Evolutionary conservation across 768 basidiomycete genomes (phyloP), one percentile per base, ranked within the genome.

Genomic region (Tricholoma saponaceum): DNA sequence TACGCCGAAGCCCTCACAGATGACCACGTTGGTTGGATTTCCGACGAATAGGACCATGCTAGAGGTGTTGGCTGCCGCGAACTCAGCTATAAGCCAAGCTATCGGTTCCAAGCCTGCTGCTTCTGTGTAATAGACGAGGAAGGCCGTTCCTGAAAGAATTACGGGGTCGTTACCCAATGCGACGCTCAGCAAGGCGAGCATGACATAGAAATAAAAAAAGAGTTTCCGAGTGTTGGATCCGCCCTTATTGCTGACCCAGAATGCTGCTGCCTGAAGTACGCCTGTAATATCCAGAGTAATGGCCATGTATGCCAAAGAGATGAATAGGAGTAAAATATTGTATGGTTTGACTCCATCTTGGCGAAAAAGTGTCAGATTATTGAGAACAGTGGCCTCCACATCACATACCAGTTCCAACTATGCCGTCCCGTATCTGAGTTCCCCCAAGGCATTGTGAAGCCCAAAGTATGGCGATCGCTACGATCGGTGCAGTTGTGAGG

Each of bases 1-100:
- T 51, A 97, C 79, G 7, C 76, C 67, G 69, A 97, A 94, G 0
- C 93, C 92, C 54, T 92, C 92, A 51, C 92, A 90, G 32, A 97
- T 85, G 50, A 98, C 90, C 28, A 98, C 87, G 66, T 99, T 99
- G 2, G 96, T 99, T 2, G 92, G 93, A 66, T 98, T 99, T 1
- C 90, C 90, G 1, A 94, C 88, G 52, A 97, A 92, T 0, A 86
- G 69, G 30, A 83, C 82, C 81, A 87, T 84, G 62, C 82, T 85
- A 12, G 85, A 88, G 4, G 90, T 89, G 69, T 93, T 93, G 3
- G 89, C 90, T 1, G 87, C 87, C 0, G 88, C 84, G 61, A 90
- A 90, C 58, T 90, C 87, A 16, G 87, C 78, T 61, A 89, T 87
- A 39, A 90, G 72, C 89, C 89, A 90, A 1, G 88, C 77, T 2